These are phyloP conservation scores for Mycosphaerella sp. DNA, from an alignment of 2,329 filamentous ascomycete species.

Conservation along the genomic window DNA sequence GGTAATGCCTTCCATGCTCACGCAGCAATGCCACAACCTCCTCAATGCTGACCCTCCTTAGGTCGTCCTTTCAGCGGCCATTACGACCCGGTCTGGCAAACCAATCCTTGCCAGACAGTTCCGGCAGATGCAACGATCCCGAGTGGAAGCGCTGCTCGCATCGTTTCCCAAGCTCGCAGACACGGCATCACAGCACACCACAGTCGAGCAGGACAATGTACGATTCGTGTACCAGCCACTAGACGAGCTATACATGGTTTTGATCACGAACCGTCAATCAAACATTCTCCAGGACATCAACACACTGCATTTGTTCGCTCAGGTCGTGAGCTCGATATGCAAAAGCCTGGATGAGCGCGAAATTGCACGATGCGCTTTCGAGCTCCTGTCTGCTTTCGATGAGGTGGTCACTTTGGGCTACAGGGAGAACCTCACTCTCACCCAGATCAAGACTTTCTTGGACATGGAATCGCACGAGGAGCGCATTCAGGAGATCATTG, in stretches of 20 bases:
- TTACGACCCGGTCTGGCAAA: conserved; percentile 97
- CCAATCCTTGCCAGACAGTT: conserved; percentile 97
- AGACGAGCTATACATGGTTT: conserved; percentile 98
- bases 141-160: conserved; percentile 92
- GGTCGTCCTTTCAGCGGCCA: conserved; percentile 98
- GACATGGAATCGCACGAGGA: conserved; percentile 99
- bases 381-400: conserved; percentile 92
- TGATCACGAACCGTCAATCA: conserved; percentile 98
- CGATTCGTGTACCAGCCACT: conserved; percentile 99
- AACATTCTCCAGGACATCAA: conserved; percentile 99
- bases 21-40: neutral
- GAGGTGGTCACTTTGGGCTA: conserved; percentile 95
- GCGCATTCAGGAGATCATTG: conserved; percentile 97
- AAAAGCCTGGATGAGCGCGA: conserved; percentile 93
- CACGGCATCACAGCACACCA: conserved; percentile 93
- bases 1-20: neutral
- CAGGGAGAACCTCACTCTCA: conserved; percentile 89
- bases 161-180: conserved; percentile 97
- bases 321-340: conserved; percentile 95
- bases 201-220: conserved; percentile 97
- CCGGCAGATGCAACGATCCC: conserved; percentile 91
- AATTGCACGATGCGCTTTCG: conserved; percentile 90
- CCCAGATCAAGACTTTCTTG: conserved; percentile 97
- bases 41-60: conserved; percentile 36
- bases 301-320: conserved; percentile 93